A percentile compares a stretch with the other conserved stretches of the same genome.
phyloP scores from a whole-genome alignment of 1,284 basidiomycete species.

The Neonothopanus nambi region DNA sequence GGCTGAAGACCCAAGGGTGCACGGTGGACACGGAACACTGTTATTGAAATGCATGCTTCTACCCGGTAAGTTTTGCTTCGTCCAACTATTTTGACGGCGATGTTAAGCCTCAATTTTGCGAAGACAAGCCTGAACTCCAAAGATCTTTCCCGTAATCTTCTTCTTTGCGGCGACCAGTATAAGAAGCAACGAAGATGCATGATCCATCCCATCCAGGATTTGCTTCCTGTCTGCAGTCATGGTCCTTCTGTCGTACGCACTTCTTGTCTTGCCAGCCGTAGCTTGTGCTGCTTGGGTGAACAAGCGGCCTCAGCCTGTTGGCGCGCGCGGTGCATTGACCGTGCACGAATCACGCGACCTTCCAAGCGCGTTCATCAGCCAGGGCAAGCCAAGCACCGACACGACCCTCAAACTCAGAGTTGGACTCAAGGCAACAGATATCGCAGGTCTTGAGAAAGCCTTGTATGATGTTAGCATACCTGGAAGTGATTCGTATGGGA shows the following conservation, averaged over 20 bases:
- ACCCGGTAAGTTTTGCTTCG: no score
- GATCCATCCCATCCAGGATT: no score
- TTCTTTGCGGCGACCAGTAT: no score
- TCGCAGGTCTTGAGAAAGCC: conserved; percentile 20
- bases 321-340: neutral
- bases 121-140: no score
- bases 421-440: conserved; percentile 18
- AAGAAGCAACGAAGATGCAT: no score
- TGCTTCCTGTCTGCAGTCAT: neutral
- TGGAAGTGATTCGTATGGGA: conserved; percentile 20
- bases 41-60: no score
- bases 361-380: neutral
- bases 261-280: neutral
- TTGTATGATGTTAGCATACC: conserved; percentile 23
- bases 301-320: neutral
- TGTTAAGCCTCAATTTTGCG: no score
- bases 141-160: no score
- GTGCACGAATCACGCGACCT: conserved; percentile 1
- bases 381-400: neutral
- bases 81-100: no score
- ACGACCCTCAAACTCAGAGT: conserved; percentile 21
- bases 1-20: no score
- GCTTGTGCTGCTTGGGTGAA: neutral
- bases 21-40: no score
- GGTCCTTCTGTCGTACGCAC: neutral